These are phyloP conservation scores for Citrullus colocynthis DNA, from an alignment of 306 rosid species.

Conservation along the genomic window DNA sequence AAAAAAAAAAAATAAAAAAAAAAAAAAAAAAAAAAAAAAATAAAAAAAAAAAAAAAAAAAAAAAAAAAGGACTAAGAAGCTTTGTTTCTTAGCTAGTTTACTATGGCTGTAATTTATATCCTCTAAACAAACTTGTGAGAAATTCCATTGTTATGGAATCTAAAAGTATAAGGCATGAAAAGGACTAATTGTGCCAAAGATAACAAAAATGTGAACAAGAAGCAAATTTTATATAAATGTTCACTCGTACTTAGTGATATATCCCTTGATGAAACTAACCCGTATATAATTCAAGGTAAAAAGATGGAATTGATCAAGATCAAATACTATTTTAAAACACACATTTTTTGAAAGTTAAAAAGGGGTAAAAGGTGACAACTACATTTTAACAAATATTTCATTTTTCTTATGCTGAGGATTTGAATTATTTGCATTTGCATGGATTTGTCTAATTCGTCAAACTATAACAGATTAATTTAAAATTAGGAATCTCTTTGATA, in stretches of 20 bases:
- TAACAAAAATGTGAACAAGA: not conserved
- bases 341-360: not conserved
- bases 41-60: no score
- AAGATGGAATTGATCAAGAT: not conserved
- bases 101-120: not conserved
- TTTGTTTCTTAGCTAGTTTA: no score
- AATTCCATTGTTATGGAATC: not conserved
- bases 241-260: not conserved
- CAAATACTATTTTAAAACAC: not conserved
- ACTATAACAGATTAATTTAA: not conserved
- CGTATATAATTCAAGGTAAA: not conserved
- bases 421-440: not conserved
- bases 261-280: not conserved
- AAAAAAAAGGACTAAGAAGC: no score
- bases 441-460: not conserved
- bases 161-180: not conserved
- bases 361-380: not conserved
- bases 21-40: no score
- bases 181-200: not conserved
- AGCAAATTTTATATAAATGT: not conserved
- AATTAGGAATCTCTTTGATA: conserved; percentile 4
- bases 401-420: not conserved
- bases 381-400: not conserved
- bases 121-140: not conserved
- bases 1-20: no score